Percentiles rank a stretch among this genome's conserved stretches.
Evolutionary conservation across 2,329 filamentous ascomycete genomes (phyloP).

Genomic region (Fusarium euwallaceae): DNA sequence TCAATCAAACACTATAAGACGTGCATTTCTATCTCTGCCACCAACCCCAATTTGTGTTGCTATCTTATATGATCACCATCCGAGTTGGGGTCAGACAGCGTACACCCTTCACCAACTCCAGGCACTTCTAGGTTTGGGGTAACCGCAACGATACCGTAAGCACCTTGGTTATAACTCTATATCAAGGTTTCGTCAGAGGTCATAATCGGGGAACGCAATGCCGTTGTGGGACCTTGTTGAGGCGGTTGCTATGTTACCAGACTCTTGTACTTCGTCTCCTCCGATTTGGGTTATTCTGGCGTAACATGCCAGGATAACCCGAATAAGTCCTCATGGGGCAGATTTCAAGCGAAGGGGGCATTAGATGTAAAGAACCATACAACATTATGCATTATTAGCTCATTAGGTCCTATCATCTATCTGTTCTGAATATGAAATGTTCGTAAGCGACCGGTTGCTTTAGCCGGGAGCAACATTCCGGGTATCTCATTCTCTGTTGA

Average conservation of each 20-base stretch:
- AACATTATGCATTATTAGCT: slow-evolving; percentile 39
- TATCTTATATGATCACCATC: neutral
- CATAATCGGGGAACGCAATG: neutral
- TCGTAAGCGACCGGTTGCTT: slow-evolving; percentile 24
- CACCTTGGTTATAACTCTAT: neutral
- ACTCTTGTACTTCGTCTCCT: neutral
- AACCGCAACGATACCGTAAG: neutral
- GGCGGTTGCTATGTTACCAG: neutral
- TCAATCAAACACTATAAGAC: neutral
- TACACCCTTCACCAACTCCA: neutral
- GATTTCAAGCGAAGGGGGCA: no score
- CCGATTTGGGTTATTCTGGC: no score
- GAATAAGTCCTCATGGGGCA: no score
- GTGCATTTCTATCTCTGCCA: no score
- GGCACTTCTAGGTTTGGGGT: neutral
- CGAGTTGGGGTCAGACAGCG: neutral
- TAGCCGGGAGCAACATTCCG: slow-evolving; percentile 18
- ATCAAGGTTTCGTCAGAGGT: neutral
- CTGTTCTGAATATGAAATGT: slow-evolving; percentile 13
- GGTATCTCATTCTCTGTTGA: slow-evolving; percentile 30
- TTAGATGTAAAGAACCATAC: neutral
- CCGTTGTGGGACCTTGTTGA: neutral
- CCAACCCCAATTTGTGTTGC: neutral
- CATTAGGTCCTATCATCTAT: slow-evolving; percentile 19
- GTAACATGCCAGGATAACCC: no score